Conservation (phyloP, 805 yeast species). For the Blastobotrys chiropterorum region DNA sequence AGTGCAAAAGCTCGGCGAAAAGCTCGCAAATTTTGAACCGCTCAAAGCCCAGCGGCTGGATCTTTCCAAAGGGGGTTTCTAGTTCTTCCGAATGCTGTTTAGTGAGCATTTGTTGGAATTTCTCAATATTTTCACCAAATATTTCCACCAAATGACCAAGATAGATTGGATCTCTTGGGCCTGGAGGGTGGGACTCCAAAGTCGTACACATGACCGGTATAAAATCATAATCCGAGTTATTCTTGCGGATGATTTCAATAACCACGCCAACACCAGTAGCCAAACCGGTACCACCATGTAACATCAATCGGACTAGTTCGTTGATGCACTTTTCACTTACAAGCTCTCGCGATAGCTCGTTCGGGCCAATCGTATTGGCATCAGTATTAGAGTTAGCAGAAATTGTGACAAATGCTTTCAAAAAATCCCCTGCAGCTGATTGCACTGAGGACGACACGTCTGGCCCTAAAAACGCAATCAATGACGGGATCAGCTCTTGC, state of each 20-base stretch:
- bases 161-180: conserved; percentile 86
- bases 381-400: conserved; percentile 89
- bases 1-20: conserved; percentile 89
- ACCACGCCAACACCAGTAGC: conserved; percentile 93
- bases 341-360: conserved; percentile 84
- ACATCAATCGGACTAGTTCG: conserved; percentile 68
- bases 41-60: conserved; percentile 82
- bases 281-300: conserved; percentile 71
- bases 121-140: conserved; percentile 68
- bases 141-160: conserved; percentile 77
- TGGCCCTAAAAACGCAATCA: conserved; percentile 67
- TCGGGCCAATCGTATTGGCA: conserved; percentile 92
- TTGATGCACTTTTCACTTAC: conserved; percentile 68
- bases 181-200: conserved; percentile 85
- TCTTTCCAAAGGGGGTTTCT: conserved; percentile 59
- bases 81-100: conserved; percentile 31
- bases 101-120: conserved; percentile 58
- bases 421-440: conserved; percentile 90
- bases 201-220: conserved; percentile 80
- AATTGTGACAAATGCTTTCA: conserved; percentile 88
- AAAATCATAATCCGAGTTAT: conserved; percentile 90
- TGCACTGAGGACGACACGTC: conserved; percentile 65
- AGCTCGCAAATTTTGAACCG: conserved; percentile 86
- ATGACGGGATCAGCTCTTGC: conserved; percentile 66
- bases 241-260: conserved; percentile 89